phyloP scores from a whole-genome alignment of 371 early-diverging fungal species.

The Choanephora cucurbitarum region DNA sequence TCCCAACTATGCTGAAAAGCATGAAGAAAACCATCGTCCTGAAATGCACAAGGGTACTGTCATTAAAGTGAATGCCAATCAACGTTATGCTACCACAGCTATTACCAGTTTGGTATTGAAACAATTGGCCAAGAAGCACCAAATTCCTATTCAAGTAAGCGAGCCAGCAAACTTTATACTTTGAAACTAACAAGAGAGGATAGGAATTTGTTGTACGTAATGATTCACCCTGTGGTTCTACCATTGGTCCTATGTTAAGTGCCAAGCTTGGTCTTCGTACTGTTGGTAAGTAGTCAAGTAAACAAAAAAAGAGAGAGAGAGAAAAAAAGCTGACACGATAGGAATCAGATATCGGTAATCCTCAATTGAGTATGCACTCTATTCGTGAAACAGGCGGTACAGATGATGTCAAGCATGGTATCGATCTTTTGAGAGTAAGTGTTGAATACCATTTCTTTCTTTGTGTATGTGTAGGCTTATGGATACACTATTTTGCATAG shows the following conservation, averaged over 20 bases:
- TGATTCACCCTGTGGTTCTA: slow-evolving; percentile 93
- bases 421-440: slow-evolving; percentile 75
- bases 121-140: slow-evolving; percentile 73
- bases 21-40: slow-evolving; percentile 92
- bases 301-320: background rate
- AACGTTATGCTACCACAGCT: slow-evolving; percentile 93
- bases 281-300: slow-evolving; percentile 69
- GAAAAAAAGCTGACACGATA: background rate
- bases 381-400: slow-evolving; percentile 94
- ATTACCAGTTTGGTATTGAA: slow-evolving; percentile 82
- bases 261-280: slow-evolving; percentile 95
- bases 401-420: slow-evolving; percentile 84
- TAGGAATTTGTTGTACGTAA: slow-evolving; percentile 93
- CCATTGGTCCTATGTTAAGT: slow-evolving; percentile 96
- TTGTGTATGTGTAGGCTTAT: background rate
- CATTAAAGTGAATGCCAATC: slow-evolving; percentile 95
- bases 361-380: slow-evolving; percentile 96
- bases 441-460: background rate
- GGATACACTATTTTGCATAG: slow-evolving; percentile 28
- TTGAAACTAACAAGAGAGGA: background rate
- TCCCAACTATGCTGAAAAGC: slow-evolving; percentile 86
- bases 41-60: slow-evolving; percentile 93
- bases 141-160: slow-evolving; percentile 78
- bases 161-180: background rate
- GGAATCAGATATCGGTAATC: slow-evolving; percentile 86